Evolutionary conservation across 768 basidiomycete species (phyloP).

Genomic region (Jaapia argillacea): DNA sequence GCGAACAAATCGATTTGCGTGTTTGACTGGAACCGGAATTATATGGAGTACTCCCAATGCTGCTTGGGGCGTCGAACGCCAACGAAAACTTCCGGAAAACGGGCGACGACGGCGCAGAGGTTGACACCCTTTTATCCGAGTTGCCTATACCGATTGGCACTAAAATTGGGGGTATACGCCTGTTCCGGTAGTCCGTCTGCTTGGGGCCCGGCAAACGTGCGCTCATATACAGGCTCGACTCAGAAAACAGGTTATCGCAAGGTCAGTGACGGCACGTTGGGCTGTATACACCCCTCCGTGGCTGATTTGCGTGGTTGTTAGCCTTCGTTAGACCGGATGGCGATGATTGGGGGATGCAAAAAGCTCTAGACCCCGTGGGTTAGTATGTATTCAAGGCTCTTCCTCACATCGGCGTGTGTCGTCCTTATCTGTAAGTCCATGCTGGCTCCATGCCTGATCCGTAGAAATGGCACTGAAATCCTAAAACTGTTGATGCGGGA

Average conservation of each 20-base stretch:
- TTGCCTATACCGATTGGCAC: too few relatives aligned
- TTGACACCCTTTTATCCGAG: not conserved
- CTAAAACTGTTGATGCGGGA: too few relatives aligned
- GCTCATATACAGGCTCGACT: not conserved
- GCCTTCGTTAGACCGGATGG: too few relatives aligned
- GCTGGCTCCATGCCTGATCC: not conserved
- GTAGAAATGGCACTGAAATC: too few relatives aligned
- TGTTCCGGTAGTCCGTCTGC: not conserved
- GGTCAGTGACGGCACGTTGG: too few relatives aligned
- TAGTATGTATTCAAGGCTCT: too few relatives aligned
- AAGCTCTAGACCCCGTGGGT: too few relatives aligned
- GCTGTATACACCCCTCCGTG: too few relatives aligned
- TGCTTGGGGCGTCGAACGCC: not conserved
- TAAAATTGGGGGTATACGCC: too few relatives aligned
- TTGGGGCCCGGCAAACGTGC: not conserved
- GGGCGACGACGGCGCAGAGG: not conserved
- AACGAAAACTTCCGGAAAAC: not conserved
- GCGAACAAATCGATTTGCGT: conserved; percentile 25
- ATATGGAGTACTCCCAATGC: not conserved
- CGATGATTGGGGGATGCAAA: too few relatives aligned
- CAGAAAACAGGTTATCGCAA: too few relatives aligned
- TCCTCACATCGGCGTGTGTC: not conserved
- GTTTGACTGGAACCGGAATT: not conserved
- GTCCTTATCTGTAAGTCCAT: not conserved
- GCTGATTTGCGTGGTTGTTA: too few relatives aligned